Base-by-base conservation (phyloP, 1,284 basidiomycete genomes). In the Schizopora paradoxa region DNA sequence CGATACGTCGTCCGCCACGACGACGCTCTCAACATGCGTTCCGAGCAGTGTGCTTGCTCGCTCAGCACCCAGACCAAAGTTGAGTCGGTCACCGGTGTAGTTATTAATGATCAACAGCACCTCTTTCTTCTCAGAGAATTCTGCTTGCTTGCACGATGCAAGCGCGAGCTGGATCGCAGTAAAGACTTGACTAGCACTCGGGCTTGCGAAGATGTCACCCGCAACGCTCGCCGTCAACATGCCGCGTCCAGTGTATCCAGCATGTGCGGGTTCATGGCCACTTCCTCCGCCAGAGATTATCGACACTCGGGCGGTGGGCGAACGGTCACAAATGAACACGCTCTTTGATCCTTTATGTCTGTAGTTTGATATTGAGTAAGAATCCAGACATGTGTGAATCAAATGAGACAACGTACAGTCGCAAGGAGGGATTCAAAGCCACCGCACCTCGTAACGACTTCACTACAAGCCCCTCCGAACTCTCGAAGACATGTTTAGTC, bases 61-160 rank as follows among this genome's bases (percentile, higher is more conserved):
- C 58, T 86, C 81, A 33, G 77, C 76, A 0, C 81, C 82, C 10
- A 86, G 67, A 6, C 83, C 82, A 52, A 86, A 86, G 57, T 83
- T 79, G 29, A 87, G 68, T 13, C 80, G 72, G 58, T 86, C 80
- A 10, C 79, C 80, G 2, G 68, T 73, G 49, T 69, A 74, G 56
- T 74, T 74, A 49, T 72, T 71, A 47, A 70, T 66, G 27, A 73
- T 59, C 19, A 69, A 62, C 4, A 73, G 54, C 2, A 73, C 63
- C 63, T 52, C 60, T 60, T 25, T 56, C 41, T 18, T 27, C 11
- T 22, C 35, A n/a, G n/a, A n/a, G n/a, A n/a, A n/a, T 36, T 38
- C 23, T 29, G 16, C 43, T 52, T 19, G 27, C 18, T 14, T 39
- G 45, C 10, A 58, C 45, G 34, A 59, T 58, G 0, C 37, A 21